Percentiles rank a stretch among this genome's conserved stretches.
Evolutionary conservation across 2,329 filamentous ascomycete species (phyloP).

Genomic region (Rutstroemia sp.): DNA sequence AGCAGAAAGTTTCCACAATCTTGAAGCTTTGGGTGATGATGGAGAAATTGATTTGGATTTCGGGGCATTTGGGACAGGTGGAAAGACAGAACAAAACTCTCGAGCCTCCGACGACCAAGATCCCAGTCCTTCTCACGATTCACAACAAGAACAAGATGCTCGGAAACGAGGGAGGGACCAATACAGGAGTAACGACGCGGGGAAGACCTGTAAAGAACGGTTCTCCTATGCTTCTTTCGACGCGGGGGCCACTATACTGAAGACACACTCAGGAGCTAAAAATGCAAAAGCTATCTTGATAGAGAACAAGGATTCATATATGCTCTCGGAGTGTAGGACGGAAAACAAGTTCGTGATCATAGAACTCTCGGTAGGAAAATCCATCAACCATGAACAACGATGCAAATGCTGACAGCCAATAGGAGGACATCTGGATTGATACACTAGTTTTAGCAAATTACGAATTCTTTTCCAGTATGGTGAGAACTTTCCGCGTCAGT

Average conservation of each 20-base stretch:
- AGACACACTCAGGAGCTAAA: slow-evolving; percentile 79
- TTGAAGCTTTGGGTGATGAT: slow-evolving; percentile 80
- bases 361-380: slow-evolving; percentile 62
- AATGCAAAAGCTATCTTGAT: slow-evolving; percentile 83
- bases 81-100: slow-evolving; percentile 13
- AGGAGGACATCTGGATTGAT: slow-evolving; percentile 67
- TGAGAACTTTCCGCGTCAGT: slow-evolving; percentile 82
- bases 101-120: slow-evolving; percentile 17
- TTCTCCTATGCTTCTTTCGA: slow-evolving; percentile 98
- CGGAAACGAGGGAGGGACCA: slow-evolving; percentile 24
- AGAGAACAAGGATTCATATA: slow-evolving; percentile 98
- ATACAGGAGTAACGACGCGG: slow-evolving; percentile 79
- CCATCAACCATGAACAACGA: slow-evolving; percentile 34
- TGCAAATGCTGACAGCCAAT: slow-evolving; percentile 13
- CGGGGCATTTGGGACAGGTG: slow-evolving; percentile 47
- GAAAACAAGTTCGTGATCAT: slow-evolving; percentile 91
- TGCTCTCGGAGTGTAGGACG: slow-evolving; percentile 84
- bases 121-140: slow-evolving; percentile 11
- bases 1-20: slow-evolving; percentile 52
- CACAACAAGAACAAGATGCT: slow-evolving; percentile 23
- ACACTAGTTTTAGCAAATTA: slow-evolving; percentile 97
- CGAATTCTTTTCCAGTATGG: slow-evolving; percentile 98
- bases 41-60: slow-evolving; percentile 76
- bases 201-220: slow-evolving; percentile 93
- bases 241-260: slow-evolving; percentile 86